Evolutionary conservation across 805 yeast genomes (phyloP), one percentile per base, ranked within the genome.

Genomic region (Candida morakotiae): DNA sequence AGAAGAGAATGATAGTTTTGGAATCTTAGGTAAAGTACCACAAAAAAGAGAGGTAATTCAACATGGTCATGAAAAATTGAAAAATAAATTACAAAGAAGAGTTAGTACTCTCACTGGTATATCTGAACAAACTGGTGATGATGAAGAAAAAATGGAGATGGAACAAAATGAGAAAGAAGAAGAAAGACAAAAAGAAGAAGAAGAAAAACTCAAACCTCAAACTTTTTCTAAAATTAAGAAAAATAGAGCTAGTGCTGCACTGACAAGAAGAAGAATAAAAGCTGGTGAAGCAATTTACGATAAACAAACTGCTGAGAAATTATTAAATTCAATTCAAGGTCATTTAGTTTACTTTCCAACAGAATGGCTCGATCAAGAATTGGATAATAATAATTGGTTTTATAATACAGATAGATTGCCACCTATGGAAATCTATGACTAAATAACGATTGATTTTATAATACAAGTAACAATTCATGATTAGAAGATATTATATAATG

Each of bases 381-480:
- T 88, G 21, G 96, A 89, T 40, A 77, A 86, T 5, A 91, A 87
- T 9, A 93, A 94, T 54, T 91, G 98, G 98, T 89, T 88, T 57
- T 89, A 87, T 67, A 87, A 83, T 50, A 81, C 94, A 34, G 98
- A 93, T 55, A 79, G 95, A 52, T 67, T 93, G 19, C 96, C 98
- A 4, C 98, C 98, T 1, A 79, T 93, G 39, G 98, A 93, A 55
- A 91, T 93, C 37, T 93, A 85, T 57, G 91, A 88, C 51, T 87
- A 50, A 34, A 23, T n/a, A n/a, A n/a, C n/a, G n/a, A n/a, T n/a
- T n/a, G n/a, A n/a, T n/a, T n/a, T n/a, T n/a, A n/a, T n/a, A n/a
- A n/a, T n/a, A n/a, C n/a, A n/a, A n/a, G n/a, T n/a, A n/a, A n/a
- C n/a, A n/a, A n/a, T n/a, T n/a, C n/a, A n/a, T n/a, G n/a, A n/a